Base-by-base conservation (phyloP, 176 grass and related monocot genomes). In the Aegilops bicornis region DNA sequence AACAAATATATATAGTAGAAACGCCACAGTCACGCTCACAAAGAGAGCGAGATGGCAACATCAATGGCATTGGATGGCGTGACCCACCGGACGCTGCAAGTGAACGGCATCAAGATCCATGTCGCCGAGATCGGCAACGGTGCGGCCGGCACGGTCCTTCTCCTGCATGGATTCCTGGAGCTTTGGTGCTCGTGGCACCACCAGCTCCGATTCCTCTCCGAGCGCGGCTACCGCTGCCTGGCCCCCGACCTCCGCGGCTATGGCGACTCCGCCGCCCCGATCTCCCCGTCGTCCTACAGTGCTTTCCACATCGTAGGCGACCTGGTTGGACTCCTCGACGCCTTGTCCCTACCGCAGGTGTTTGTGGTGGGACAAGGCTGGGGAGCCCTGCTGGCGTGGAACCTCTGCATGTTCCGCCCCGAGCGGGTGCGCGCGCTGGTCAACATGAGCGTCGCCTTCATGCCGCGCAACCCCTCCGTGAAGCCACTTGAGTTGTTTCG, bases 111-210 rank as follows among this genome's bases (percentile, higher is more conserved):
- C 37, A 78, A 20, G 35, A 87, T 90, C 80, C 80, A 93, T 13
- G 27, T 90, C 4, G 91, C 69, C 5, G 81, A 87, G 47, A 72
- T 69, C 10, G 87, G 91, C 0, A 68, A 64, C 20, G 76, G 84
- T 3, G 29, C 54, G 3, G 69, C 79, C 3, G 68, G 56, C 50
- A 69, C 66, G 8, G 65, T 89, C 14, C 59, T 92, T 16, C 50
- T 89, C 67, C 40, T 92, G 16, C 87, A 89, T 73, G 87, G 91
- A 15, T 92, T 89, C 83, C 67, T 77, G 11, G 79, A 92, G 79
- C 74, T 92, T 10, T 89, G 91, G 91, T 81, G 58, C 56, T 86
- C 87, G 4, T 92, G 88, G 88, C 84, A 58, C 65, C 65, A 92
- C 76, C 88, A 90, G 84, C 78, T 92, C 14, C 30, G 30, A 3